Base-by-base conservation (phyloP, 192 early-diverging fungal species). In the Umbelopsis isabellina region DNA sequence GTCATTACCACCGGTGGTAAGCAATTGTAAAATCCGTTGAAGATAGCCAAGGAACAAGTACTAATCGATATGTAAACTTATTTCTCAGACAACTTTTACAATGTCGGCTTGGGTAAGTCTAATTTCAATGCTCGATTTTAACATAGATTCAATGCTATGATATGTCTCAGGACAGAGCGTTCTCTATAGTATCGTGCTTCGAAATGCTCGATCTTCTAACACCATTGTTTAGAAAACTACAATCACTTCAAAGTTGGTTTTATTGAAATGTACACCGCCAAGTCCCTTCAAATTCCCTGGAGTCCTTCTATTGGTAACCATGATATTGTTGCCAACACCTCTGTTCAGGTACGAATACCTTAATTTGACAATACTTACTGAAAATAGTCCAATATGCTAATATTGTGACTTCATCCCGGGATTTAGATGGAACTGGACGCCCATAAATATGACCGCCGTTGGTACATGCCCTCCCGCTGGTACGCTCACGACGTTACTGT, bases 401-500 rank as follows among this genome's bases (percentile, higher is more conserved):
- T 25, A 30, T 27, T 61, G 30, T 35, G 10, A 33, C 5, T 35
- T 61, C n/a, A 4, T 7, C 25, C 33, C 1, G 30, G 15, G n/a
- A 23, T 2, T 7, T 61, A 61, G 55, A 0, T 61, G 27, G 55
- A 61, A 30, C 37, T 61, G 55, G 37, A 61, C 25, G 55, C 55
- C 4, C 55, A 61, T 30, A 61, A 61, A 30, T 61, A 61, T 18
- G 55, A 61, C 30, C 27, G 55, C 55, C 27, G 55, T 35, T 61
- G 55, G 55, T 61, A 33, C 55, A 61, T 61, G 55, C 55, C 55
- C 18, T 61, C 55, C 18, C 55, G 55, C 16, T 61, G 55, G 55
- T 61, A 61, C 3, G 13, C 12, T 12, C 55, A 61, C 4, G 55
- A 61, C 30, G n/a, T 61, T n/a, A 37, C 55, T 18, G 55, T 61